Evolutionary conservation across 768 basidiomycete genomes (phyloP), one percentile per base, ranked within the genome.

Genomic region (Pleurotus sapidus): DNA sequence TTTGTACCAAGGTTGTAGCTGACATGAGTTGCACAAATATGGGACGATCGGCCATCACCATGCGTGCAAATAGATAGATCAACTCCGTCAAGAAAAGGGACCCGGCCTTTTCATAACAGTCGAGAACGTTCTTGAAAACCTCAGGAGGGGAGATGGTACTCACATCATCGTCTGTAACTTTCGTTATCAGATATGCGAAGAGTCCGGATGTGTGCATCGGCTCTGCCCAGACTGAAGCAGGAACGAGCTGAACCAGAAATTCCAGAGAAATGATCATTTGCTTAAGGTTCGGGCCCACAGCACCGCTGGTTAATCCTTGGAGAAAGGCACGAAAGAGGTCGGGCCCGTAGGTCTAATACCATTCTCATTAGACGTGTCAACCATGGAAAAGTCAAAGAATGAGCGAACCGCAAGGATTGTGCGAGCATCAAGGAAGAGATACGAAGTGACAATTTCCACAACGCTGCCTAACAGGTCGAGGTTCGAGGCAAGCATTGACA

Each of bases 401-500:
- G 18, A 30, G 65, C 74, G 57, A 60, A 91, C 93, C 75, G 86
- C 81, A 47, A 93, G 68, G 57, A 95, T 76, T 8, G 72, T 64
- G 15, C 70, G 58, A 0, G 83, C 83, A 68, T 91, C 88, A 15
- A 91, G 75, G n/a, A 96, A 68, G 58, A 91, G 73, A 67, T 94
- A 95, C 4, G 88, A 86, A 66, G 93, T 89, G 20, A 92, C 63
- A 56, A 95, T 83, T 57, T 72, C 74, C 15, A 82, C 82, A 24
- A 86, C 78, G 54, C 78, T 85, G 12, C 89, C 89, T 17, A 94
- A 72, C 18, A 93, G 69, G 61, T 95, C 93, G 45, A 92, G 71
- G 60, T 94, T 93, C 25, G 73, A 74, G 1, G 79, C 76, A 15
- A 95, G 72, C 3, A 92, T 69, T n/a, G 72, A 56, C 9, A 91